Conservation (phyloP, 2,329 filamentous ascomycete species). For the Botrytis porri region DNA sequence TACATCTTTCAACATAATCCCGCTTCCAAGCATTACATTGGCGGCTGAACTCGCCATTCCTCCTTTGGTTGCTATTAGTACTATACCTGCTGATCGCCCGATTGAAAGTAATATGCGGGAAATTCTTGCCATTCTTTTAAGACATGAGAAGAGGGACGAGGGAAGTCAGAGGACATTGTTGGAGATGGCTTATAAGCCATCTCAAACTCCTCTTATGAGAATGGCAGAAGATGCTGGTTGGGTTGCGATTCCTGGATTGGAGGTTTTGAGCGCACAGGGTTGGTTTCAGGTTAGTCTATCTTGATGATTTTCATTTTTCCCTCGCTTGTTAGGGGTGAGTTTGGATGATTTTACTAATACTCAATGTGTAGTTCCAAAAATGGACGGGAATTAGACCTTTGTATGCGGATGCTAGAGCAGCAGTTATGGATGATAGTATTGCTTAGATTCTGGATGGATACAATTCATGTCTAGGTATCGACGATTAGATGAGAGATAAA, state of each 20-base stretch:
- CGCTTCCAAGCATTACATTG: constrained; percentile 55
- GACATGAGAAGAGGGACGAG: constrained; percentile 39
- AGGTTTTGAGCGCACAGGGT: constrained; percentile 87
- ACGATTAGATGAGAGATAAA: neutral
- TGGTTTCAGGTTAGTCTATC: constrained; percentile 70
- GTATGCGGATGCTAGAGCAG: constrained; percentile 65
- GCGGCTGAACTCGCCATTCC: constrained; percentile 49
- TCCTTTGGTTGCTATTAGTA: constrained; percentile 76
- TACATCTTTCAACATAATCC: constrained; percentile 63
- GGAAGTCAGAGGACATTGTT: constrained; percentile 59
- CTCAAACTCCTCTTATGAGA: constrained; percentile 78
- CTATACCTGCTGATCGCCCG: constrained; percentile 83
- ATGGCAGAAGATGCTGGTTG: constrained; percentile 76
- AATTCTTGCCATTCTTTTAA: constrained; percentile 56
- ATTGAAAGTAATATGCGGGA: constrained; percentile 70
- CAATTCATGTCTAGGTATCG: neutral
- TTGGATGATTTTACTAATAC: constrained; percentile 18
- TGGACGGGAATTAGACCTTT: constrained; percentile 81
- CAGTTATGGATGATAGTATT: constrained; percentile 45
- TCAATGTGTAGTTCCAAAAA: constrained; percentile 60
- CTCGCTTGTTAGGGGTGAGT: constrained; percentile 24
- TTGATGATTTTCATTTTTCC: neutral
- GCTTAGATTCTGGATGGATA: neutral
- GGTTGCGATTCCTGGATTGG: constrained; percentile 80
- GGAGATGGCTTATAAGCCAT: constrained; percentile 96